These are phyloP conservation scores for Picochlorum sp. DNA, from an alignment of 139 green algal genomes.

Conservation along the genomic window DNA sequence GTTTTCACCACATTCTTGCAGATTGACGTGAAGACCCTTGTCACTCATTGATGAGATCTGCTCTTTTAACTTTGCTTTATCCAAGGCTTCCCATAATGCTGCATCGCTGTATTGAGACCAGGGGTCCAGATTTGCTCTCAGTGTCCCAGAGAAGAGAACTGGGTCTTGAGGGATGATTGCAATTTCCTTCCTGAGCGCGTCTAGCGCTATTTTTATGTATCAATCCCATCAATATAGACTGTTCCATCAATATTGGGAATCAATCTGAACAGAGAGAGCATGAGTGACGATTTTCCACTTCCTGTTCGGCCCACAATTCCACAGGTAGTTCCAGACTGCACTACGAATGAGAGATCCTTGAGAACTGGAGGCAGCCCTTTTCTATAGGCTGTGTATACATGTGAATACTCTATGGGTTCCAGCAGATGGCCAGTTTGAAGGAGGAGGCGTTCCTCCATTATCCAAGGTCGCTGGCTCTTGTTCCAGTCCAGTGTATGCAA, in stretches of 20 bases:
- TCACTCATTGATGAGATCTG: conserved; percentile 21
- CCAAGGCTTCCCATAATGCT: conserved; percentile 59
- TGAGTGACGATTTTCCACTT: conserved; percentile 65
- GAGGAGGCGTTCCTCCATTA: conserved; percentile 14
- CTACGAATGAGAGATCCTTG: conserved; percentile 50
- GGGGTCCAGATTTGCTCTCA: conserved; percentile 77
- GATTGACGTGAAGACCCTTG: conserved; percentile 60
- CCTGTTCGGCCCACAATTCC: conserved; percentile 71
- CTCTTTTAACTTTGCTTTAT: conserved; percentile 42
- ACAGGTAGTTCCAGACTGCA: conserved; percentile 39
- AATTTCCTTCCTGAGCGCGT: conserved; percentile 61
- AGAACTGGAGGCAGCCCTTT: conserved; percentile 62
- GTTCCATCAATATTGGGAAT: conserved; percentile 57
- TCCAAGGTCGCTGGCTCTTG: conserved; percentile 44
- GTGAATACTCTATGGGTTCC: conserved; percentile 41
- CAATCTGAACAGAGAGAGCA: conserved; percentile 76
- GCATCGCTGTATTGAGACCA: conserved; percentile 44
- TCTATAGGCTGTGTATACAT: conserved; percentile 59
- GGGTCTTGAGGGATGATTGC: conserved; percentile 78
- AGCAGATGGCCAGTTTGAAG: conserved; percentile 54
- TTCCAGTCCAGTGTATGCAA: conserved; percentile 59
- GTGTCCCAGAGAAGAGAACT: conserved; percentile 68
- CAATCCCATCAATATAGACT: conserved; percentile 64
- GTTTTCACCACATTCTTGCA: conserved; percentile 75
- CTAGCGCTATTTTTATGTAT: conserved; percentile 55